Evolutionary conservation across 345 rosid genomes (phyloP), one percentile per base, ranked within the genome.

Genomic region (Raphanus raphanistrum): DNA sequence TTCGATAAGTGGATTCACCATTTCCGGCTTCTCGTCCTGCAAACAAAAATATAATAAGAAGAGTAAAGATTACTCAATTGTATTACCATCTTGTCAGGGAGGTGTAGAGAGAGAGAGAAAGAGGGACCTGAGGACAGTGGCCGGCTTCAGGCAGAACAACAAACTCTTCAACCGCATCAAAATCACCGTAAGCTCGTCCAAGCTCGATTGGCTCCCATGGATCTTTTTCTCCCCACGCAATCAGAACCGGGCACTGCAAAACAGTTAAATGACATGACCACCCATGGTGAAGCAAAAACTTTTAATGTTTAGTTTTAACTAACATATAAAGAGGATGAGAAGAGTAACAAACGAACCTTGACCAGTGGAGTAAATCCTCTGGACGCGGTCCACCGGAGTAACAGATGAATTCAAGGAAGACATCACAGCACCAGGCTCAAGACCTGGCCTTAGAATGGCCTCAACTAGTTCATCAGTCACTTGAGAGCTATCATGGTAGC

Each of bases 221-320:
- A 79, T 94, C 98, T 89, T 92, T 89, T 78, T 92, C 97, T 52
- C 97, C 98, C 96, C 98, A 94, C 11, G 85, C 97, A 82, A 94
- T 82, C 78, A 92, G 63, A 76, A 94, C 93, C 64, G 95, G 97
- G 41, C 98, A 94, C 93, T 92, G 82, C 36, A 58, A 32, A n/a
- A 61, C 32, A 55, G 5, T 38, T 64, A 5, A 10, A 21, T 38
- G 32, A 66, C 35, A 66, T 66, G 17, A 17, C 11, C 55, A 66
- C 3, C 21, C 21, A 21, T 41, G 35, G 68, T 35, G 72, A 66
- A 33, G 12, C 58, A 35, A 35, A 35, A 55, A 62, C 48, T 57
- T 5, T 10, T 57, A 63, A 71, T 74, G 25, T 69, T 15, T 31
- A 32, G 73, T 32, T 55, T 64, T 10, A 28, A 35, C 58, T n/a